Base-by-base conservation (phyloP, 1,284 basidiomycete species). In the Cystobasidiaceae sp. region DNA sequence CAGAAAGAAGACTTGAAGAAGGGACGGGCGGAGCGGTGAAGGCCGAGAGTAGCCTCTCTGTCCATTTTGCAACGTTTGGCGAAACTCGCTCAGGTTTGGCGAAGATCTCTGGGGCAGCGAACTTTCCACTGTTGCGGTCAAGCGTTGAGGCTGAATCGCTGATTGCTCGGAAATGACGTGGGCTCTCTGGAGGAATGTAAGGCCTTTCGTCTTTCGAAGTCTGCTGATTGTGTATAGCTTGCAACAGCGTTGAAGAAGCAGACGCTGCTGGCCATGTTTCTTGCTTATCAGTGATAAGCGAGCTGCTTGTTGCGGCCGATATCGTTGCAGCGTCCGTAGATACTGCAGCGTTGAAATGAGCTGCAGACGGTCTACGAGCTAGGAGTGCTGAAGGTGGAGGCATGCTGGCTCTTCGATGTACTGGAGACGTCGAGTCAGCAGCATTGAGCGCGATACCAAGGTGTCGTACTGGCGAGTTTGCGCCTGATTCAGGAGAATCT, bases 91-190 rank as follows among this genome's bases (percentile, higher is more conserved):
- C 21, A 5, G 61, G 61, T 7, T 27, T 33, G 21, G 30, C 27
- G 34, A 55, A 64, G 3, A 64, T 13, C 27, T 45, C 44, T 25
- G 7, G n/a, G 6, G 28, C 28, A 9, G 41, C 17, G 5, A 33
- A 32, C 9, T 27, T 27, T 5, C 52, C 52, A 23, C 27, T 25
- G 15, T 43, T 27, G 32, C 49, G 55, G 28, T 52, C 43, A 23
- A 64, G 21, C 2, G 61, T 64, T 9, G 61, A 56, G 8, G 61
- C 61, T 2, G 61, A 64, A 34, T 64, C 61, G 52, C 61, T 64
- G 28, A 64, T 43, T 17, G 61, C 61, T 21, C 61, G 27, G 23
- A 56, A 64, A 32, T 64, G 61, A 19, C 7, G 27, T 13, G 15
- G 56, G 56, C n/a, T 19, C 11, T 33, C 30, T 28, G n/a, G 23